Percentiles rank a stretch among this genome's conserved stretches.
These are phyloP conservation scores for Bocquillonia castaneifolia DNA, from an alignment of 441 rosid genomes.

Conservation along the genomic window DNA sequence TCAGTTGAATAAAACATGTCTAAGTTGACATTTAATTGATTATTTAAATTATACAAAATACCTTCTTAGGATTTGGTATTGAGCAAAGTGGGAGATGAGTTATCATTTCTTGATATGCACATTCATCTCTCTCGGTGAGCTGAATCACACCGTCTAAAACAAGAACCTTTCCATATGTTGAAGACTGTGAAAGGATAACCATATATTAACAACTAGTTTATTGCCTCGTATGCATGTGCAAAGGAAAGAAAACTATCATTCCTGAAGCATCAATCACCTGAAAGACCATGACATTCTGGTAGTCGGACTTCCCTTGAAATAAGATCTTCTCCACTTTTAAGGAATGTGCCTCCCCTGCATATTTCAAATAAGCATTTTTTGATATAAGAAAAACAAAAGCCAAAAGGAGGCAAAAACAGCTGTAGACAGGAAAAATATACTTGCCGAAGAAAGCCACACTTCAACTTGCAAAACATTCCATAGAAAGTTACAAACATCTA, in stretches of 20 bases:
- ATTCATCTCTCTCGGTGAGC: constrained; percentile 94
- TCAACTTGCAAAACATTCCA: neutral
- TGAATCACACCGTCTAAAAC: constrained; percentile 93
- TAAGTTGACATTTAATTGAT: neutral
- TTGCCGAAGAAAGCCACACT: neutral
- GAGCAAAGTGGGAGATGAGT: constrained; percentile 93
- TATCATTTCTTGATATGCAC: constrained; percentile 97
- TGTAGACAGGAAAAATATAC: neutral
- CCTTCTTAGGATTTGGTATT: constrained; percentile 83
- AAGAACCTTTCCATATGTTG: constrained; percentile 87
- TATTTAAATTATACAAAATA: constrained; percentile 11
- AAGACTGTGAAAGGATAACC: constrained; percentile 47
- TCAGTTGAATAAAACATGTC: neutral
- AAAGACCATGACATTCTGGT: constrained; percentile 90
- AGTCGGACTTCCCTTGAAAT: constrained; percentile 91
- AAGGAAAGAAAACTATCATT: neutral
- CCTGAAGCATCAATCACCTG: constrained; percentile 47
- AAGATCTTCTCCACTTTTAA: constrained; percentile 83
- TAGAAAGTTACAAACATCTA: neutral
- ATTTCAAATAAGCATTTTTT: neutral
- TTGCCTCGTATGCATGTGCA: neutral
- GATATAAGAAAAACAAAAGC: neutral
- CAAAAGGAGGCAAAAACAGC: neutral
- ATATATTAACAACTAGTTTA: neutral
- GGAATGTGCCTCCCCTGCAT: constrained; percentile 96